Evolutionary conservation across 2,329 filamentous ascomycete species (phyloP).

Genomic region (Chrysoporthe puriensis): DNA sequence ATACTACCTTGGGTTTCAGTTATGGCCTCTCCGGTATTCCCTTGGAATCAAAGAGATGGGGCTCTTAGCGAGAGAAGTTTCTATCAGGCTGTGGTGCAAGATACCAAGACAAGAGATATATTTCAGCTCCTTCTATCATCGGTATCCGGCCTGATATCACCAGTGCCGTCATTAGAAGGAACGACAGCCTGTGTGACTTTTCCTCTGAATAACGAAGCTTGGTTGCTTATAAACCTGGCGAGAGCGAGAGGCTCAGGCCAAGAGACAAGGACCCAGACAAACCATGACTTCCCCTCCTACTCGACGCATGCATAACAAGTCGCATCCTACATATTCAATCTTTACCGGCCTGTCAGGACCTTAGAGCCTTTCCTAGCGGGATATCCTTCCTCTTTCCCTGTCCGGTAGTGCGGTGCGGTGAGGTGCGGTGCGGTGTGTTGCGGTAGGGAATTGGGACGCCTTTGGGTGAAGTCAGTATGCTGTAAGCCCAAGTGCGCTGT

Average conservation of each 20-base stretch:
- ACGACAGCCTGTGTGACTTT: neutral
- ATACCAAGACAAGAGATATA: neutral
- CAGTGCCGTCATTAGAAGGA: neutral
- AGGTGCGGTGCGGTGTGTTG: no score
- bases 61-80: neutral
- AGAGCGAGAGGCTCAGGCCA: neutral
- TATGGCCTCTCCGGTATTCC: neutral
- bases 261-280: neutral
- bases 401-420: no score
- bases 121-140: neutral
- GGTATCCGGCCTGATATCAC: neutral
- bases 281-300: neutral
- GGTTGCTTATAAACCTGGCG: neutral
- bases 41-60: neutral
- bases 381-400: no score
- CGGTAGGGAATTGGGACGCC: no score
- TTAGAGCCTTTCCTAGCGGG: no score
- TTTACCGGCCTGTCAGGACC: no score
- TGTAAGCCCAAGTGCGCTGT: no score
- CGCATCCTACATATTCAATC: no score
- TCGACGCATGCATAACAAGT: no score
- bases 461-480: no score
- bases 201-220: neutral
- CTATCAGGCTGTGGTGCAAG: neutral
- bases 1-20: neutral